phyloP scores from a whole-genome alignment of 768 basidiomycete species.

The Lentinus tigrinus region DNA sequence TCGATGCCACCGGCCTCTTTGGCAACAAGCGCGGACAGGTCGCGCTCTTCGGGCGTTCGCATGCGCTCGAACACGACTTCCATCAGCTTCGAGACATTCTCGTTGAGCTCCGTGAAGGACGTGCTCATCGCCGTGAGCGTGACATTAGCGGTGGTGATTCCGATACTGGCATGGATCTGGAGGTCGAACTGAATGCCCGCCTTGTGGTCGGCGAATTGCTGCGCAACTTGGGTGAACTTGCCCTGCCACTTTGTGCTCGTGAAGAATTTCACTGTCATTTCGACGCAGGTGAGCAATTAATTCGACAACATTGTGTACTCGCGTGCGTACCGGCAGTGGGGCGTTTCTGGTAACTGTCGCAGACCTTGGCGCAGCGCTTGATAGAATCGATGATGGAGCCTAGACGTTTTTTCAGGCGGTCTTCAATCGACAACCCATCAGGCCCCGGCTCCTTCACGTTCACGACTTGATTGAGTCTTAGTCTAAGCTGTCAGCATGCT shows the following conservation, averaged over 20 bases:
- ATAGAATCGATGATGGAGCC: constrained; percentile 28
- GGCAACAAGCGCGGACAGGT: constrained; percentile 10
- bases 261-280: constrained; percentile 24
- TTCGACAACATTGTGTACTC: neutral
- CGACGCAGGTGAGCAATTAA: neutral
- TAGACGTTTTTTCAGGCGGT: constrained; percentile 31
- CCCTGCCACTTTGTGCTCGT: constrained; percentile 28
- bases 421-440: constrained; percentile 33
- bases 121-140: neutral
- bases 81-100: constrained; percentile 11
- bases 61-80: constrained; percentile 19
- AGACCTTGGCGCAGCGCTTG: constrained; percentile 30
- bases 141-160: constrained; percentile 16
- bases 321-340: constrained; percentile 18
- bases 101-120: constrained; percentile 8
- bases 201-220: constrained; percentile 23
- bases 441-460: constrained; percentile 29
- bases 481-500: too few species aligned
- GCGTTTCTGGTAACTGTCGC: constrained; percentile 33
- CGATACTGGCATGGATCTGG: constrained; percentile 26
- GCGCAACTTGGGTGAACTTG: constrained; percentile 16
- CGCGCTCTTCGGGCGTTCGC: constrained; percentile 17
- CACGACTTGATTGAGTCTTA: constrained; percentile 32
- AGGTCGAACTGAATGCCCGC: constrained; percentile 29
- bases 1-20: constrained; percentile 4